These are phyloP conservation scores for Drechslerella stenobrocha DNA, from an alignment of 2,329 filamentous ascomycete species.

Conservation along the genomic window DNA sequence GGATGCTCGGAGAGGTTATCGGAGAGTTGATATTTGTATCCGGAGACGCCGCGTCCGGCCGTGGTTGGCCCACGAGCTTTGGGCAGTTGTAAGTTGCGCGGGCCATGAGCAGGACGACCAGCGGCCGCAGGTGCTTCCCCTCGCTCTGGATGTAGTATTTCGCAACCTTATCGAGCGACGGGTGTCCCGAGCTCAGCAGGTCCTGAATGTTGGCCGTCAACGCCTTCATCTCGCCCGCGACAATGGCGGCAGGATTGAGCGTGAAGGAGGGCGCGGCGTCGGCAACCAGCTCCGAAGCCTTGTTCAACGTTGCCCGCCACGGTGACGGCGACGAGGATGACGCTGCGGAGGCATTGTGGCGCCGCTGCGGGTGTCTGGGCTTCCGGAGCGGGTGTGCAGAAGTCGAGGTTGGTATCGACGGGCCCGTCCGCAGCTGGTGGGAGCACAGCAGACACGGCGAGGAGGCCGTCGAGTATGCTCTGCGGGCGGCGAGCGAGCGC, in stretches of 20 bases:
- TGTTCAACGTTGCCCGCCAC: constrained; percentile 42
- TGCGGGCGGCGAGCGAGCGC: constrained; percentile 16
- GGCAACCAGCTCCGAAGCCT: constrained; percentile 43
- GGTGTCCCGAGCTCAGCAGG: constrained; percentile 90
- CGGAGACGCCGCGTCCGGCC: constrained; percentile 48
- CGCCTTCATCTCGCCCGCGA: constrained; percentile 68
- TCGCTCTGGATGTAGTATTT: constrained; percentile 98
- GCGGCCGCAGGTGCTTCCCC: constrained; percentile 92
- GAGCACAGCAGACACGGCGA: constrained; percentile 39
- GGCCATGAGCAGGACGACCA: constrained; percentile 95
- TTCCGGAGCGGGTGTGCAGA: background rate
- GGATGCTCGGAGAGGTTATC: constrained; percentile 65
- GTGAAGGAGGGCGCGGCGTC: constrained; percentile 47
- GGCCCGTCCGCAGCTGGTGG: constrained; percentile 11
- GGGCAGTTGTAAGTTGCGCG: constrained; percentile 82
- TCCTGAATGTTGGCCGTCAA: constrained; percentile 90
- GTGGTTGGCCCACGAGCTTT: constrained; percentile 60
- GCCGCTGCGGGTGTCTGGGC: constrained; percentile 9
- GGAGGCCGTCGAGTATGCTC: constrained; percentile 26
- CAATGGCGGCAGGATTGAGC: constrained; percentile 40
- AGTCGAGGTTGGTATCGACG: too few species aligned
- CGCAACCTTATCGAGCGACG: constrained; percentile 87
- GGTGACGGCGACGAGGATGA: background rate
- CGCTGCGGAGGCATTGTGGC: constrained; percentile 11
- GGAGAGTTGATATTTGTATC: constrained; percentile 61